Evolutionary conservation across 192 early-diverging fungal genomes (phyloP), one percentile per base, ranked within the genome.

Genomic region (Podila clonocystis): DNA sequence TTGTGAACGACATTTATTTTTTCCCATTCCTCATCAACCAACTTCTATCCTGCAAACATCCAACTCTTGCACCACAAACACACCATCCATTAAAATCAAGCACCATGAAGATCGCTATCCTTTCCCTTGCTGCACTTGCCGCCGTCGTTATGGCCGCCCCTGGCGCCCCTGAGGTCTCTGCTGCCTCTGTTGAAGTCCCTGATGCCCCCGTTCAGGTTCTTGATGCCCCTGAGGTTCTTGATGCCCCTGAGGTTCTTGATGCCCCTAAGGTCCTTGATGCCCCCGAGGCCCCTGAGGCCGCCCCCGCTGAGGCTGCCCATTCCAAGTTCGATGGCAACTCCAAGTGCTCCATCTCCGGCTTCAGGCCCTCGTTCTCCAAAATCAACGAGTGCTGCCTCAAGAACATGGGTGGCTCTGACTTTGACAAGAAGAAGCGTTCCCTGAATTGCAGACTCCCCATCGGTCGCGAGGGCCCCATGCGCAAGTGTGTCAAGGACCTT

Each of bases 401-500:
- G 52, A 63, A 70, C 55, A 70, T 52, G 30, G 74, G 74, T 20
- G 74, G 74, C 9, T 76, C 74, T 3, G 31, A 70, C 0, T 70
- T 70, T 4, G 34, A 68, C 7, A 41, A 22, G 4, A n/a, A 70
- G 19, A 48, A 50, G 17, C 22, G 29, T 15, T 24, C 49, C 28
- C 17, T 76, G 2, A 33, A 15, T 9, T 76, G 74, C 68, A 65
- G 15, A 17, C 33, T 76, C 0, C 74, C 67, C 22, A 70, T 76
- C 31, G 6, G 13, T 1, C 50, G 58, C 9, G 74, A 76, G 29
- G 74, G 74, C 8, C 52, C 6, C 6, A 65, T 76, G 17, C 36
- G 74, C 24, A 76, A 76, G 58, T 76, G 74, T 45, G 62, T 69
- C 38, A 70, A 65, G 52, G 74, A 66, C 15, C 34, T 70, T 38